A percentile compares a stretch with the other conserved stretches of the same genome.
phyloP scores from a whole-genome alignment of 176 grass and related monocot genomes.

The Guadua angustifolia region DNA sequence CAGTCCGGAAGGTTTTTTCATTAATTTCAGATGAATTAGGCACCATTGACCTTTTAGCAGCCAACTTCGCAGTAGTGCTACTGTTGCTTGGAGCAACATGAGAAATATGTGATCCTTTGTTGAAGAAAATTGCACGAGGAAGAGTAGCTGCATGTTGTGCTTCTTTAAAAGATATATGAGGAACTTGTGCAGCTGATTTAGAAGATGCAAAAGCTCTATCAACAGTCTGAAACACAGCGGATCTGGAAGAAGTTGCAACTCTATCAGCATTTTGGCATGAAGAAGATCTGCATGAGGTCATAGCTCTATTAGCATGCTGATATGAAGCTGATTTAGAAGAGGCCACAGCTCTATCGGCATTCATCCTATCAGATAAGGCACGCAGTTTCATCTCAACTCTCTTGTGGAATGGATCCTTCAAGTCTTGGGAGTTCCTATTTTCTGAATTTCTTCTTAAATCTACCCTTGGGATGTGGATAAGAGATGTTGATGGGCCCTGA shows the following conservation, averaged over 20 bases:
- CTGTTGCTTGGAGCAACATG: constrained; percentile 30
- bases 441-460: constrained; percentile 49
- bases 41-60: constrained; percentile 30
- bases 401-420: constrained; percentile 55
- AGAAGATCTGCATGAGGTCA: constrained; percentile 30
- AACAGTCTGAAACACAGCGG: constrained; percentile 24
- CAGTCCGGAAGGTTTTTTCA: constrained; percentile 18
- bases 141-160: background rate
- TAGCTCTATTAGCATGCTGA: constrained; percentile 34
- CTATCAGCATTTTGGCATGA: constrained; percentile 39
- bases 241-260: constrained; percentile 36
- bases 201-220: constrained; percentile 6
- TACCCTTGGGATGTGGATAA: constrained; percentile 40
- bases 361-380: constrained; percentile 65
- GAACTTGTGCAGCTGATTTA: constrained; percentile 45
- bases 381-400: constrained; percentile 64
- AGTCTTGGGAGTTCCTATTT: constrained; percentile 41
- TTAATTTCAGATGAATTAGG: constrained; percentile 44
- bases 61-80: constrained; percentile 2
- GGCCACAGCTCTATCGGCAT: constrained; percentile 29
- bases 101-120: constrained; percentile 32
- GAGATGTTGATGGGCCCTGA: constrained; percentile 47
- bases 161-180: constrained; percentile 25
- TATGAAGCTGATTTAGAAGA: constrained; percentile 42
- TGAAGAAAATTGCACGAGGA: constrained; percentile 14